Evolutionary conservation across 2,329 filamentous ascomycete genomes (phyloP).

Genomic region (Talaromyces sp.): DNA sequence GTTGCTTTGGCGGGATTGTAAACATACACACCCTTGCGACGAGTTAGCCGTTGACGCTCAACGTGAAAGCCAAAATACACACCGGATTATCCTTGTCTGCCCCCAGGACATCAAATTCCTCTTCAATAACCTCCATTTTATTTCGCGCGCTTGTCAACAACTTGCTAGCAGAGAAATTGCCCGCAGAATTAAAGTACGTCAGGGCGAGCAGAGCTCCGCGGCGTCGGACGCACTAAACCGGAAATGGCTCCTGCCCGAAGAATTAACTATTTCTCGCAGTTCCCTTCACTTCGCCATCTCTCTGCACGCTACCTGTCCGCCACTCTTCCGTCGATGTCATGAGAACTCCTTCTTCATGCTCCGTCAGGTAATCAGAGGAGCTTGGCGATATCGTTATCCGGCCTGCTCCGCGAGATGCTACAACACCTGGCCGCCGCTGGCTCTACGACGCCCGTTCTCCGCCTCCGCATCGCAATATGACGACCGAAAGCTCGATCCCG

Average conservation of each 20-base stretch:
- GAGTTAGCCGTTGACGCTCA: background rate
- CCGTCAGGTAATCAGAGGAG: conserved; percentile 39
- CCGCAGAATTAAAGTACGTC: background rate
- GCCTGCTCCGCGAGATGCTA: conserved; percentile 26
- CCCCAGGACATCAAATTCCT: background rate
- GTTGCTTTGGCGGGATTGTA: conserved; percentile 50
- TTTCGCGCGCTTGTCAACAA: background rate
- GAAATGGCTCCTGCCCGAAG: background rate
- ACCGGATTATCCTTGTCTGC: conserved; percentile 3
- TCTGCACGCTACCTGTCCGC: background rate
- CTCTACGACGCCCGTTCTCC: conserved; percentile 26
- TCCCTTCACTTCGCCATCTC: background rate
- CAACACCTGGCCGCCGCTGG: conserved; percentile 15
- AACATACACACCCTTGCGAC: conserved; percentile 55
- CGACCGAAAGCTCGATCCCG: conserved; percentile 30
- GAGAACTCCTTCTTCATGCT: conserved; percentile 34
- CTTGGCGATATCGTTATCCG: conserved; percentile 40
- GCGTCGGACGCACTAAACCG: conserved; percentile 8
- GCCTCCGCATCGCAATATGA: conserved; percentile 22
- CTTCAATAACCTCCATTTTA: conserved; percentile 5
- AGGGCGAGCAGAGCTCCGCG: conserved; percentile 7
- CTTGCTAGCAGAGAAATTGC: background rate
- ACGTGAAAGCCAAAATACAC: background rate
- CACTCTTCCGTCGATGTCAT: conserved; percentile 24
- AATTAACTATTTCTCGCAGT: background rate